Evolutionary conservation across 129 eudicot species (phyloP), one percentile per base, ranked within the genome.

Genomic region (Flaveria trinervia): DNA sequence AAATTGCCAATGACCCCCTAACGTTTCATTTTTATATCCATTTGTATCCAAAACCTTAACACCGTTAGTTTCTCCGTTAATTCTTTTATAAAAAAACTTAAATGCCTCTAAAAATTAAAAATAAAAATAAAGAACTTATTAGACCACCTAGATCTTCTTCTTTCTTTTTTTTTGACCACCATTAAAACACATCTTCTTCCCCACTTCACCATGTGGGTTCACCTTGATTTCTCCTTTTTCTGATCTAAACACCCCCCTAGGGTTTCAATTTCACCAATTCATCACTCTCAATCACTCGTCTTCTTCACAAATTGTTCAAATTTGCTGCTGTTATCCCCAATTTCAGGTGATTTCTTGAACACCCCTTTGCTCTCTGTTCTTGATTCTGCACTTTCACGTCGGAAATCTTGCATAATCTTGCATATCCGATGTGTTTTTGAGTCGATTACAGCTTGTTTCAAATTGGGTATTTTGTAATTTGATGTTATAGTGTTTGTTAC

Each of bases 161-260:
- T n/a, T n/a, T n/a, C n/a, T n/a, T n/a, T n/a, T n/a, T n/a, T n/a
- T n/a, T n/a, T n/a, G n/a, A n/a, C n/a, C n/a, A n/a, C n/a, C n/a
- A n/a, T n/a, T n/a, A n/a, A n/a, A n/a, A n/a, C n/a, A n/a, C n/a
- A n/a, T n/a, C 22, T 17, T 20, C 12, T 8, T 18, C 14, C 50
- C 67, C 13, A 28, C 62, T 48, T 48, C 50, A 64, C 74, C 75
- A 66, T 80, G 75, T 73, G 41, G 7, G 41, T 36, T 36, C 41
- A 36, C 41, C 41, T n/a, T 36, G 1, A 4, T 36, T 5, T 6
- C 6, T 30, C 46, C 20, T 16, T 1, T 51, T 16, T 1, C 80
- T 65, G 65, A 76, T 76, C 80, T 76, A 33, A 49, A n/a, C n/a
- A n/a, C n/a, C n/a, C n/a, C n/a, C n/a, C n/a, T 60, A 78, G 82